Base-by-base conservation (phyloP, 169 alveolate genomes). In the Eimeria acervulina region DNA sequence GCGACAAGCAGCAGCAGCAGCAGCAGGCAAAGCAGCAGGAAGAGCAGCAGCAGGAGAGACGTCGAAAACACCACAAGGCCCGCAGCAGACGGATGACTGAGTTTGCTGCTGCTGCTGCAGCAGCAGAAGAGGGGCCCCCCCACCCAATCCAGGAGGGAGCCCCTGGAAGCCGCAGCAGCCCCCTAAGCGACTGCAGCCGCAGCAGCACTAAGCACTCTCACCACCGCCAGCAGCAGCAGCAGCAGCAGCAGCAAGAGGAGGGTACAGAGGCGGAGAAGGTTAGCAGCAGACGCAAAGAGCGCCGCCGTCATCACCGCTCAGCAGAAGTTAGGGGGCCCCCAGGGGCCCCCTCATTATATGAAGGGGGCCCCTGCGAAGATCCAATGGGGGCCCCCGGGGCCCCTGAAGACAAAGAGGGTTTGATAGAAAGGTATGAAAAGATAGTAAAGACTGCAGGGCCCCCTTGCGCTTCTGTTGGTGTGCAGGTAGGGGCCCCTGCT, bases 261-360 rank as follows among this genome's bases (percentile, higher is more conserved):
- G 44, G 26, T 66, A 40, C 8, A 40, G 91, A 51, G 19, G 26
- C 13, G 21, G 91, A 28, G 91, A 52, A 33, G 74, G 55, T 15
- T 12, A n/a, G 91, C 42, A 52, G 38, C 76, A 40, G 91, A 66
- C 91, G 76, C 44, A 44, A 66, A 26, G 55, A 51, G 28, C 91
- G 91, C 51, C 91, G 91, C 72, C 76, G 68, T 31, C 72, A 47
- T 28, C 91, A 31, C 59, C 76, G 91, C n/a, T 47, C 91, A 38
- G 76, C 51, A 15, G 51, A 26, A 28, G 51, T 47, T 47, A 12
- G 55, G 83, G 83, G 52, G 51, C 91, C 91, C 91, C 33, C 31
- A 28, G 42, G 52, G 84, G 84, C 84, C 52, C 52, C 84, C 84
- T 26, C n/a, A n/a, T n/a, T n/a, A n/a, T n/a, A n/a, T n/a, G 72